Percentiles rank a stretch among this genome's conserved stretches.
Evolutionary conservation across 306 rosid species (phyloP).

Genomic region (Mimosa pudica): DNA sequence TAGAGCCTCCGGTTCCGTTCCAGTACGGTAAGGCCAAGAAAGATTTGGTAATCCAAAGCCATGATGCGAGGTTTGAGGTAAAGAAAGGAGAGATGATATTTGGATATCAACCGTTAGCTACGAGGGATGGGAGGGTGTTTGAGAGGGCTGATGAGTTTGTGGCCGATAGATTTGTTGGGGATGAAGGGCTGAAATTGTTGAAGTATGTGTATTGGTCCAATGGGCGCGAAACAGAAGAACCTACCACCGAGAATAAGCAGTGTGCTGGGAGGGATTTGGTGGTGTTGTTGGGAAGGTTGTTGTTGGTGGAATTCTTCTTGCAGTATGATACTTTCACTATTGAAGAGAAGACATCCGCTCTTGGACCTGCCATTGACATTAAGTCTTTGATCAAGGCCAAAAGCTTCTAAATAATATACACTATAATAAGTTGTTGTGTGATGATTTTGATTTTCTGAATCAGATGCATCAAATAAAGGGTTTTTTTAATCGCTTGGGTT

Average conservation of each 20-base stretch:
- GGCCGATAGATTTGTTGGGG: slow-evolving; percentile 39
- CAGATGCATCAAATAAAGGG: not conserved
- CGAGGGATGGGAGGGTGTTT: slow-evolving; percentile 62
- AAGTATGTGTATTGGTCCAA: slow-evolving; percentile 64
- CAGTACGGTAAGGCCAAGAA: slow-evolving; percentile 72
- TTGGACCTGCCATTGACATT: not conserved
- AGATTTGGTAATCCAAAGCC: slow-evolving; percentile 56
- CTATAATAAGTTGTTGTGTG: not conserved
- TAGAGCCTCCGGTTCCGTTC: slow-evolving; percentile 75
- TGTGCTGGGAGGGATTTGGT: slow-evolving; percentile 35
- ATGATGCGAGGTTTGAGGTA: slow-evolving; percentile 59
- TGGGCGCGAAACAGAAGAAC: slow-evolving; percentile 55
- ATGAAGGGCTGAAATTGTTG: slow-evolving; percentile 46
- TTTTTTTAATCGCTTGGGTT: too few species aligned
- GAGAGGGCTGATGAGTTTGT: slow-evolving; percentile 52
- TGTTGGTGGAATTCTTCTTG: slow-evolving; percentile 61
- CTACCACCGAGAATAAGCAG: slow-evolving; percentile 58
- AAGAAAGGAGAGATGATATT: slow-evolving; percentile 76
- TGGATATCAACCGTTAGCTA: slow-evolving; percentile 70
- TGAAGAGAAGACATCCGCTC: not conserved
- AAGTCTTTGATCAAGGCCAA: not conserved
- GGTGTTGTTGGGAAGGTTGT: slow-evolving; percentile 45
- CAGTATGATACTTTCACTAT: slow-evolving; percentile 48
- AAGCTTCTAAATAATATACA: not conserved
- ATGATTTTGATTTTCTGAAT: too few species aligned